Percentiles rank a stretch among this genome's conserved stretches.
These are phyloP conservation scores for Dictyostelium capitatum DNA, from an alignment of 78 protist genomes.

Conservation along the genomic window DNA sequence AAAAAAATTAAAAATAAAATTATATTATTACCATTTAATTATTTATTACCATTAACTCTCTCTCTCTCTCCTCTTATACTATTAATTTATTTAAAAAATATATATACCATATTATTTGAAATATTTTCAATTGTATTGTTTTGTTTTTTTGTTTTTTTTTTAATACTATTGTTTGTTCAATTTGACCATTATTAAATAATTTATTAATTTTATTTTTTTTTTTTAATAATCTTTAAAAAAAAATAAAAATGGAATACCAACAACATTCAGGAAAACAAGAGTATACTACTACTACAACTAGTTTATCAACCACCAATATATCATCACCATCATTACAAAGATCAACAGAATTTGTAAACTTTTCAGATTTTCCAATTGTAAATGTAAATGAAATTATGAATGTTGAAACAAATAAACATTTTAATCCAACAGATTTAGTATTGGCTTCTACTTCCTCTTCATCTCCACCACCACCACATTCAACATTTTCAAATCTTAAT, in stretches of 20 bases:
- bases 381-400: not conserved
- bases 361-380: constrained; percentile 2
- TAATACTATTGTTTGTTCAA: not conserved
- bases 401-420: not conserved
- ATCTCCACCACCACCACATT: not conserved
- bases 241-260: constrained; percentile 24
- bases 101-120: not conserved
- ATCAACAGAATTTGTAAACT: not conserved
- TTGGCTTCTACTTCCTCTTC: not conserved
- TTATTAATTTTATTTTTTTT: not conserved
- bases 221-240: not conserved
- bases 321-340: constrained; percentile 19
- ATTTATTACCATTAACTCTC: too few species aligned
- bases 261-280: constrained; percentile 20
- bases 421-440: not conserved
- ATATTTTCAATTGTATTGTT: not conserved
- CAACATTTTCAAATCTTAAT: not conserved
- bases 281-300: not conserved
- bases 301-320: not conserved
- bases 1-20: too few species aligned
- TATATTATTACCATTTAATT: too few species aligned
- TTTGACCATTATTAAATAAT: not conserved
- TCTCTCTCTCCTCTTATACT: too few species aligned
- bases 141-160: not conserved
- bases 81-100: too few species aligned